phyloP scores from a whole-genome alignment of 139 green algal genomes.

The Nannochloris sp. region DNA sequence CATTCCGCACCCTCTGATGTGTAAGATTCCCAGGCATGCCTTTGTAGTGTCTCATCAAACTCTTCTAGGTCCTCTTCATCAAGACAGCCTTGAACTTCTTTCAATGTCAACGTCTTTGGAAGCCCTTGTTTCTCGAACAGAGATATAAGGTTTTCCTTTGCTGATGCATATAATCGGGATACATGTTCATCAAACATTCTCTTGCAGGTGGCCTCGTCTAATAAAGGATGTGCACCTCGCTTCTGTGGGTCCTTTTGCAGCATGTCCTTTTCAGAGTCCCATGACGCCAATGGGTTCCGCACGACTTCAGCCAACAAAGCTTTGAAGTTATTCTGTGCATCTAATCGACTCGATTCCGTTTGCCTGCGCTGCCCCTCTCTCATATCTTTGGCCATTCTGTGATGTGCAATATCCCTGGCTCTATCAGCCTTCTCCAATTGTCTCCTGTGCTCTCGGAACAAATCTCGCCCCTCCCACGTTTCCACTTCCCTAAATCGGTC shows the following conservation, averaged over 20 bases:
- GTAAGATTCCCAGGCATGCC: too few species aligned
- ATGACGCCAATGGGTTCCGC: constrained; percentile 31
- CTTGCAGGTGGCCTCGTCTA: constrained; percentile 20
- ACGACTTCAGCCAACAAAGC: constrained; percentile 55
- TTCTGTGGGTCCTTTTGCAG: constrained; percentile 43
- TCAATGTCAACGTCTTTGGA: neutral
- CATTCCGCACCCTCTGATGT: too few species aligned
- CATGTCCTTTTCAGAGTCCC: constrained; percentile 18
- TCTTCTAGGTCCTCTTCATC: too few species aligned
- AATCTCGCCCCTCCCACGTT: constrained; percentile 2
- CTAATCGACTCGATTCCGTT: constrained; percentile 25
- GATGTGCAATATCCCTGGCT: constrained; percentile 6
- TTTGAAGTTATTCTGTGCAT: constrained; percentile 38
- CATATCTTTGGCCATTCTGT: constrained; percentile 9
- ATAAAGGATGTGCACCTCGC: constrained; percentile 13
- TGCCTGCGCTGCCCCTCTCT: constrained; percentile 14
- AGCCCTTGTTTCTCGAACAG: neutral
- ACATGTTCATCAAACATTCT: constrained; percentile 37
- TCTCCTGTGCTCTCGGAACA: constrained; percentile 12
- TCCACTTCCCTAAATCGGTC: constrained; percentile 1
- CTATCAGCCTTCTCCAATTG: constrained; percentile 27
- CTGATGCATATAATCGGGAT: constrained; percentile 6
- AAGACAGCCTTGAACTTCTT: neutral
- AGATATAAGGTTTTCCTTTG: neutral
- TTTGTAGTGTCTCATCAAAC: too few species aligned